Base-by-base conservation (phyloP, 305 asterid species). In the Rubia tinctorum region DNA sequence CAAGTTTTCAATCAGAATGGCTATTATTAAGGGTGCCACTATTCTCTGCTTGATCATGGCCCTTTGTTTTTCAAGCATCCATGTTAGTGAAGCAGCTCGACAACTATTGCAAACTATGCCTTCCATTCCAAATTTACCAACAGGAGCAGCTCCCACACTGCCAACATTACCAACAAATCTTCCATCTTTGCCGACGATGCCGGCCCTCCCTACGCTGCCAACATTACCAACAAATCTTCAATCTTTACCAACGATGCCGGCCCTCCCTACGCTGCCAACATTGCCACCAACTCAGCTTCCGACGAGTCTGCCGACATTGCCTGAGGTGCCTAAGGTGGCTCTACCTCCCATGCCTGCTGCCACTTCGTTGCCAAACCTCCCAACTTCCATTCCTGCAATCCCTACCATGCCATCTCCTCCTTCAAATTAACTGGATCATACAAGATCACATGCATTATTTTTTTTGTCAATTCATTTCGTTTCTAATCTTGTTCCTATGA, bases 51-150 rank as follows among this genome's bases (percentile, higher is more conserved):
- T 74, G 23, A 37, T 74, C 4, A 39, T 39, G 14, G 55, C 67
- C 5, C 43, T 68, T 18, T 67, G 82, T 18, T 18, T 77, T 71
- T 79, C 82, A 71, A 62, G 74, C 66, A 67, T 71, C 27, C 64
- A 74, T 43, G 14, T 67, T 34, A 67, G 66, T 62, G 42, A 60
- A 2, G 79, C 77, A 1, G 81, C 80, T 1, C 76, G 80, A 63
- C 64, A 56, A 71, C 78, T 74, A 0, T 13, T 80, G 75, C 83
- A 79, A 64, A 37, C 78, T n/a, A 27, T 81, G 17, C 83, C 81
- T 9, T 27, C 76, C 5, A 23, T 80, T n/a, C 85, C 85, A 10
- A 66, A 2, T 47, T 65, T 82, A 71, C 84, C 84, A 1, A 11
- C 76, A 8, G 47, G 53, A 11, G 53, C 13, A 9, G 25, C 69